phyloP scores from a whole-genome alignment of 2,329 filamentous ascomycete species.

The Leptographium radiaticola region DNA sequence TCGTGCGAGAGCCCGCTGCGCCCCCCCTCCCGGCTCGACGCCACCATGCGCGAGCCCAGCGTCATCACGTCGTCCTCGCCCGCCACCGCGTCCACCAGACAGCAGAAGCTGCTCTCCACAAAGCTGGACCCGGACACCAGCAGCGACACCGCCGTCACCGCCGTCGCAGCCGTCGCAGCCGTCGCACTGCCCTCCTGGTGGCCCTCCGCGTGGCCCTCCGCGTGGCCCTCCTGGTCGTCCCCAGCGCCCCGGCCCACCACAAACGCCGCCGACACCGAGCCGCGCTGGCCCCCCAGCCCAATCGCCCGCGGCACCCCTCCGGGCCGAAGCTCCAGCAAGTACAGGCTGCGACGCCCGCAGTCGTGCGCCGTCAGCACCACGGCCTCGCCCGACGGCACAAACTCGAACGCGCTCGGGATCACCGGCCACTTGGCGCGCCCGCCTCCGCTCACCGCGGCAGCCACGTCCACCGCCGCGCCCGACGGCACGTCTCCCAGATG shows the following conservation, averaged over 20 bases:
- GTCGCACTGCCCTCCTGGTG: no score
- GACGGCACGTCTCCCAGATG: slow-evolving; percentile 19
- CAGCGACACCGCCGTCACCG: slow-evolving; percentile 10
- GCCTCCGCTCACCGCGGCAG: slow-evolving; percentile 13
- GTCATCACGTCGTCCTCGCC: not conserved
- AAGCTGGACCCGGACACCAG: slow-evolving; percentile 25
- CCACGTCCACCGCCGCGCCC: slow-evolving; percentile 17
- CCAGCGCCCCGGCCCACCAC: not conserved
- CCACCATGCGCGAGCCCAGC: slow-evolving; percentile 16
- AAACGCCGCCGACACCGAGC: slow-evolving; percentile 13
- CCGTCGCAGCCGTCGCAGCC: no score
- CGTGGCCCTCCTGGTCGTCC: not conserved
- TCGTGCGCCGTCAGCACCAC: slow-evolving; percentile 22
- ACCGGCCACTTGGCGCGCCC: slow-evolving; percentile 13
- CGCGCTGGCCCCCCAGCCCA: slow-evolving; percentile 5
- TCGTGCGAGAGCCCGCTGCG: slow-evolving; percentile 20
- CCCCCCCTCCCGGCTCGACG: slow-evolving; percentile 18
- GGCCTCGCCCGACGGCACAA: slow-evolving; percentile 19
- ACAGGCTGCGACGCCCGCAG: slow-evolving; percentile 21
- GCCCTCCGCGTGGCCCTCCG: no score
- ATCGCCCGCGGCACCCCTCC: slow-evolving; percentile 16
- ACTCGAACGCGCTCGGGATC: slow-evolving; percentile 21
- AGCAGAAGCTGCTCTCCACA: slow-evolving; percentile 24
- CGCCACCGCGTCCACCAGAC: slow-evolving; percentile 17
- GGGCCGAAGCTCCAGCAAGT: slow-evolving; percentile 19